These are phyloP conservation scores for Nicotiana sylvestris DNA, from an alignment of 257 asterid genomes.

Conservation along the genomic window DNA sequence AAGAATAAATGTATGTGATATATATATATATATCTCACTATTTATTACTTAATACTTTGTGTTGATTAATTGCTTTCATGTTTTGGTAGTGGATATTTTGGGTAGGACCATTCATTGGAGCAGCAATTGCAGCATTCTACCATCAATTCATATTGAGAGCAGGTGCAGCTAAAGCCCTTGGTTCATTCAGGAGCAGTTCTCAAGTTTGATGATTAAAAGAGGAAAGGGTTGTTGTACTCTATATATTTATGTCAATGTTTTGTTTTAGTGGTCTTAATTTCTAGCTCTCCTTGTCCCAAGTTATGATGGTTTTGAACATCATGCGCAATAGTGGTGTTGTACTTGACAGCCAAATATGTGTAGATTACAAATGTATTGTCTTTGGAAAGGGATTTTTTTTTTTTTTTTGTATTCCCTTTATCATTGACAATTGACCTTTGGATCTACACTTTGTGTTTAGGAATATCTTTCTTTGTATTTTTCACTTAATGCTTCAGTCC, in stretches of 20 bases:
- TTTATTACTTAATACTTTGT: background rate
- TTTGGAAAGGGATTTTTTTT: background rate
- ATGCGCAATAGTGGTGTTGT: background rate
- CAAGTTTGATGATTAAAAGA: constrained; percentile 20
- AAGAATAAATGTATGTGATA: background rate
- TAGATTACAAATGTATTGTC: background rate
- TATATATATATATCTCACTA: background rate
- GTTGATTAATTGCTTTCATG: background rate
- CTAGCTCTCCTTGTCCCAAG: background rate
- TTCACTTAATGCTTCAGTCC: background rate
- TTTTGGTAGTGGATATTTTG: constrained; percentile 63
- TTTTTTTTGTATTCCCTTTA: background rate
- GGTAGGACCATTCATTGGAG: constrained; percentile 76
- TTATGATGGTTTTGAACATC: background rate
- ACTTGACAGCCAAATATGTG: background rate
- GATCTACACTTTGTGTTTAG: background rate
- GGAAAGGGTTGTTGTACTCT: background rate
- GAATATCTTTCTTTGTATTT: background rate
- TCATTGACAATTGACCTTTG: background rate
- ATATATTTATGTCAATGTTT: background rate
- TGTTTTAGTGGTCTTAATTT: background rate
- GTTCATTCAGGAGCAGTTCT: constrained; percentile 60
- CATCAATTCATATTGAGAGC: constrained; percentile 72
- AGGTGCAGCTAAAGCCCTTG: constrained; percentile 70
- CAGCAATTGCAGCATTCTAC: constrained; percentile 74